phyloP scores from a whole-genome alignment of 2,329 filamentous ascomycete species.

The Hirsutella thompsonii region DNA sequence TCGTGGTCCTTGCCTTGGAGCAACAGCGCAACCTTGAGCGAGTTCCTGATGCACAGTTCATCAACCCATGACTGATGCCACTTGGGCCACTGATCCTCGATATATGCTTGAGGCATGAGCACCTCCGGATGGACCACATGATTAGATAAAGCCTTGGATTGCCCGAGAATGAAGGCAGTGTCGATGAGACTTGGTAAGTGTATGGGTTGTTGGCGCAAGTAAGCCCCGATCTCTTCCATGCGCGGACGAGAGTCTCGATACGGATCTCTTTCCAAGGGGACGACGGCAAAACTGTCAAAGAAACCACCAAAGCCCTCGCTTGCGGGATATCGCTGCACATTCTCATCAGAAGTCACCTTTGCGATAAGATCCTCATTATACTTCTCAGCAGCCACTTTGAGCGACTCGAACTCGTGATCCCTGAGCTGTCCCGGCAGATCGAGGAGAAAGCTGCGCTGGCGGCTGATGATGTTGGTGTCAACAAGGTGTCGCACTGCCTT shows the following conservation, averaged over 20 bases:
- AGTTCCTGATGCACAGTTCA: not conserved
- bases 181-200: not conserved
- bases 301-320: not conserved
- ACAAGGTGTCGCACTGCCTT: not conserved
- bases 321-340: not conserved
- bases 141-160: not conserved
- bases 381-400: not conserved
- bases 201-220: not conserved
- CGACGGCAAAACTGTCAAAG: not conserved
- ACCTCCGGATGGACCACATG: not conserved
- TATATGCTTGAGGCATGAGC: not conserved
- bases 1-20: not conserved
- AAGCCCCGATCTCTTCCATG: not conserved
- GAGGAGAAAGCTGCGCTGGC: constrained; percentile 1
- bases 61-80: not conserved
- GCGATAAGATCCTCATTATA: not conserved
- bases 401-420: not conserved
- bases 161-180: not conserved
- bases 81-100: not conserved
- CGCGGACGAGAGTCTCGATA: not conserved
- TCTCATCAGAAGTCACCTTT: not conserved
- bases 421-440: not conserved
- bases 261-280: not conserved
- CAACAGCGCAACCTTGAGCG: not conserved
- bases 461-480: not conserved